Conservation (phyloP, 768 basidiomycete species). For the Cubamyces lactineus region DNA sequence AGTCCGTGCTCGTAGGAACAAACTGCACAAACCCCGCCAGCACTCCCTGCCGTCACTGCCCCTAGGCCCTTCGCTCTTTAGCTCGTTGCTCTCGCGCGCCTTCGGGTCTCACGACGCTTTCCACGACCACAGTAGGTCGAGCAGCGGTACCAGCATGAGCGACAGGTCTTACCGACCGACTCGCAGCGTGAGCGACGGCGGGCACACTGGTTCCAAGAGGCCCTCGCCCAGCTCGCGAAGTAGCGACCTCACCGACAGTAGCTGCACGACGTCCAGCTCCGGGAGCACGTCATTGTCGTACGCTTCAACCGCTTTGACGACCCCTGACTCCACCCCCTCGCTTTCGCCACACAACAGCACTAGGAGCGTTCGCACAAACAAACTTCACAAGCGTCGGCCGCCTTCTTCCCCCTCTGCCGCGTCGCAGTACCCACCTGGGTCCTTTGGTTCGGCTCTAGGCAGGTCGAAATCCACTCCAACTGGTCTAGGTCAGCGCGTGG, state of each 20-base stretch:
- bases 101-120: slow-evolving; percentile 9
- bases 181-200: slow-evolving; percentile 23
- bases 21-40: slow-evolving; percentile 19
- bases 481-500: slow-evolving; percentile 18
- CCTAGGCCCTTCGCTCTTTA: slow-evolving; percentile 10
- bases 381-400: slow-evolving; percentile 28
- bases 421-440: slow-evolving; percentile 16
- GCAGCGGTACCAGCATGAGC: slow-evolving; percentile 14
- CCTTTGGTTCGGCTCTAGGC: slow-evolving; percentile 11
- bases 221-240: slow-evolving; percentile 18
- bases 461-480: slow-evolving; percentile 24
- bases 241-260: slow-evolving; percentile 20
- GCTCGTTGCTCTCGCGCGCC: slow-evolving; percentile 15
- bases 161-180: slow-evolving; percentile 15
- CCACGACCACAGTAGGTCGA: slow-evolving; percentile 7
- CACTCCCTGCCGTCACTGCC: slow-evolving; percentile 7
- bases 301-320: slow-evolving; percentile 24
- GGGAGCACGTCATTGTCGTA: slow-evolving; percentile 17
- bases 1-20: slow-evolving; percentile 16
- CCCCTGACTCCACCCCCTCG: slow-evolving; percentile 23
- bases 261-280: slow-evolving; percentile 16
- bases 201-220: not conserved
- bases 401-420: slow-evolving; percentile 18
- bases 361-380: slow-evolving; percentile 16
- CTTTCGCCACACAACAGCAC: slow-evolving; percentile 21